These are phyloP conservation scores for Talaromyces sp. DNA, from an alignment of 2,329 filamentous ascomycete species.

Conservation along the genomic window DNA sequence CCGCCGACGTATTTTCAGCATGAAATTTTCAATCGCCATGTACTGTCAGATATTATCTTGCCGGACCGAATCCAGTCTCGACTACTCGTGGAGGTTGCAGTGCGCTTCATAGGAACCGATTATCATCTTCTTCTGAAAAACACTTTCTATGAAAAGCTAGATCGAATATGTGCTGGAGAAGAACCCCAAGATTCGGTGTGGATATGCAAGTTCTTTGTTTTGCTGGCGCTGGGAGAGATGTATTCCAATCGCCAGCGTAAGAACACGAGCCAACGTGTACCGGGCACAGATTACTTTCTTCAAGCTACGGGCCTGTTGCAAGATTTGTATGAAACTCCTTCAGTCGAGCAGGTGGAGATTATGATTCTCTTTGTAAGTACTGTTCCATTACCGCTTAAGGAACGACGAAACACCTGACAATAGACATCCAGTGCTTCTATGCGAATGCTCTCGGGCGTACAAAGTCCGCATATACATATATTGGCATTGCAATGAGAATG, in stretches of 20 bases:
- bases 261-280: constrained; percentile 23
- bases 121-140: constrained; percentile 28
- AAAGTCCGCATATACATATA: constrained; percentile 19
- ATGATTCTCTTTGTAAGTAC: constrained; percentile 29
- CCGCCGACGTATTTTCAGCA: constrained; percentile 13
- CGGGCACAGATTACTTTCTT: constrained; percentile 37
- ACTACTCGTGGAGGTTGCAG: constrained; percentile 22
- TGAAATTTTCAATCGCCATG: constrained; percentile 18
- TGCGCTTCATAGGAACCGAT: constrained; percentile 24
- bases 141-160: constrained; percentile 34
- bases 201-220: constrained; percentile 36
- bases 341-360: constrained; percentile 34
- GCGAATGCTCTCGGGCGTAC: constrained; percentile 28
- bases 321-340: constrained; percentile 35
- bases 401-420: constrained; percentile 5
- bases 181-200: constrained; percentile 24
- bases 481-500: constrained; percentile 30
- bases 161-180: constrained; percentile 32
- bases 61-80: constrained; percentile 23
- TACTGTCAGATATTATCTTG: constrained; percentile 20
- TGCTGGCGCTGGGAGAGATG: constrained; percentile 37
- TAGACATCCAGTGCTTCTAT: constrained; percentile 20
- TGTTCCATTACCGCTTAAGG: not conserved
- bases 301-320: constrained; percentile 30
- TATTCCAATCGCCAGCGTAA: constrained; percentile 32